Percentiles rank a stretch among this genome's conserved stretches.
These are phyloP conservation scores for Euphorbia tirucalli DNA, from an alignment of 345 rosid genomes.

Conservation along the genomic window DNA sequence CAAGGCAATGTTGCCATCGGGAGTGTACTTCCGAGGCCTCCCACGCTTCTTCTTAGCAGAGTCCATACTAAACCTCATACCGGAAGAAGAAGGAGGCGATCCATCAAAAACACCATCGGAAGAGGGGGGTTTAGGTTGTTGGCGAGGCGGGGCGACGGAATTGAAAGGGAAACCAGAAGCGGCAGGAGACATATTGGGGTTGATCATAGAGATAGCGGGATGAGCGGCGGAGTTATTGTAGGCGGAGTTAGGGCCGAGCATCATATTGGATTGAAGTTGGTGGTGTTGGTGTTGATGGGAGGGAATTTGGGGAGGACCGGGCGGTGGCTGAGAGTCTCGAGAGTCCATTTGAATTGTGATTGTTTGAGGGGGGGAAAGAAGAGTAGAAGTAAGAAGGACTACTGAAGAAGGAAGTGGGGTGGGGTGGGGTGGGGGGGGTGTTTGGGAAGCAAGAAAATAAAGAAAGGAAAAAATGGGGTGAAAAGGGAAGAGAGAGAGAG, in stretches of 20 bases:
- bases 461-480: not conserved
- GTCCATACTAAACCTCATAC: conserved; percentile 46
- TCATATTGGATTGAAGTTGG: conserved; percentile 18
- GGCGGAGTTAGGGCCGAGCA: conserved; percentile 12
- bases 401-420: too few relatives aligned
- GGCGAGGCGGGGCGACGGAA: conserved; percentile 25
- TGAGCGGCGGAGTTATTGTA: conserved; percentile 6
- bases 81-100: conserved; percentile 49
- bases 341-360: not conserved
- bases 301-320: conserved; percentile 4
- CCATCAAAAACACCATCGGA: conserved; percentile 49
- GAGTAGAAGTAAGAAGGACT: conserved; percentile 1
- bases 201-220: conserved; percentile 15
- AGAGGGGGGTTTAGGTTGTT: conserved; percentile 17
- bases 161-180: conserved; percentile 26
- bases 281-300: conserved; percentile 14
- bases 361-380: not conserved
- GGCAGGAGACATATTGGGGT: not conserved
- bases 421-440: not conserved
- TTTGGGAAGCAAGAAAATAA: conserved; percentile 14
- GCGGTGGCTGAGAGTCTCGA: conserved; percentile 19
- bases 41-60: conserved; percentile 83
- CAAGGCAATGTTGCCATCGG: conserved; percentile 82
- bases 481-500: not conserved
- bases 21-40: conserved; percentile 79